Conservation (phyloP, 306 rosid species). For the Cucurbita argyrosperma region DNA sequence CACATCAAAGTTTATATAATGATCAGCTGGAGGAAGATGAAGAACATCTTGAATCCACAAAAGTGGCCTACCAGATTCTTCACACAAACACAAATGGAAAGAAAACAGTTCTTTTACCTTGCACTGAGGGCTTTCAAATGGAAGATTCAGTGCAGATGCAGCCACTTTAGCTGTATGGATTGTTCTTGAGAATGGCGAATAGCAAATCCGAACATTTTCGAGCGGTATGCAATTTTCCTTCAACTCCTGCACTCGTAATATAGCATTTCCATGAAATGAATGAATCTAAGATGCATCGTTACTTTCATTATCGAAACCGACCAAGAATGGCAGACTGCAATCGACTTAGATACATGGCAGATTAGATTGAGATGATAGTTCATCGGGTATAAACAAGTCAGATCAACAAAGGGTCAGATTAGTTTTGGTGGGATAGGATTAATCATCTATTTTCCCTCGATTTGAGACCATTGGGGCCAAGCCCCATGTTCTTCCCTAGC, state of each 20-base stretch:
- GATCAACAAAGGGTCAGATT: no score
- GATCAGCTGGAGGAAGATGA: background rate
- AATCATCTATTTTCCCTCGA: no score
- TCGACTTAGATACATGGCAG: background rate
- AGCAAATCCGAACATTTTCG: conserved; percentile 53
- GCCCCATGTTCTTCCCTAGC: no score
- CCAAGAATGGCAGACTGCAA: background rate
- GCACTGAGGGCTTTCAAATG: conserved; percentile 50
- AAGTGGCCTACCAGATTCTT: background rate
- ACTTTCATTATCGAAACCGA: background rate
- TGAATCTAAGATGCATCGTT: background rate
- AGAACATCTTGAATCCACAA: background rate
- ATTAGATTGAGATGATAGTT: background rate
- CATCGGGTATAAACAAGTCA: no score
- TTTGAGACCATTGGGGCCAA: no score
- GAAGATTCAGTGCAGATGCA: conserved; percentile 42
- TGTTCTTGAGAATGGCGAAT: conserved; percentile 85
- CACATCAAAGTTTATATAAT: background rate
- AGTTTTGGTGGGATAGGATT: no score
- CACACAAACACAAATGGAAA: background rate
- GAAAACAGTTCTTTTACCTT: conserved; percentile 32
- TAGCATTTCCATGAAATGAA: background rate
- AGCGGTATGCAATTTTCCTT: conserved; percentile 31
- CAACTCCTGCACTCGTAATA: conserved; percentile 33
- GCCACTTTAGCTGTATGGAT: conserved; percentile 47